phyloP scores from a whole-genome alignment of 169 alveolate species.

The Cryptosporidium viatorum region DNA sequence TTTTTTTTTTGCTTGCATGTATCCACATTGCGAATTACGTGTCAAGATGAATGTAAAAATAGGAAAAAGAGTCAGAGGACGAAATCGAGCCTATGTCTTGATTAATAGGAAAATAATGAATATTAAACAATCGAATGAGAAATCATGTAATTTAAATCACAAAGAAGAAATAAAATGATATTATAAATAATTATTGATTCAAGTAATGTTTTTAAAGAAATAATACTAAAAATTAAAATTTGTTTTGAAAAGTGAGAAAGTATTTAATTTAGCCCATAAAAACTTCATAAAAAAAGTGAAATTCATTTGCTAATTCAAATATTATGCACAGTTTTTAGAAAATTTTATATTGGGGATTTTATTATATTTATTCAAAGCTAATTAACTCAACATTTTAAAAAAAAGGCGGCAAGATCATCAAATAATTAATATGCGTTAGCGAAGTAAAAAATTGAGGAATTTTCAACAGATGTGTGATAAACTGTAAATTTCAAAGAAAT shows the following conservation, averaged over 20 bases:
- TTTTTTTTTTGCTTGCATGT: background rate
- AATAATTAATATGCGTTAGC: constrained; percentile 66
- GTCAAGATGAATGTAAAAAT: background rate
- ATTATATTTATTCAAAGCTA: background rate
- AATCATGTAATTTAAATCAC: background rate
- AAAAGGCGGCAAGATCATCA: constrained; percentile 73
- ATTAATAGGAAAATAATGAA: too few species aligned
- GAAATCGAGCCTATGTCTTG: background rate
- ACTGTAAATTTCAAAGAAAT: constrained; percentile 6
- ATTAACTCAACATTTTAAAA: background rate
- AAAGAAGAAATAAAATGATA: too few species aligned
- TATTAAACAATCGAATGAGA: too few species aligned
- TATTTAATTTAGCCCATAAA: background rate
- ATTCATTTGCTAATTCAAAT: background rate
- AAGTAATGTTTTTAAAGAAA: too few species aligned
- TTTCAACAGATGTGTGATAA: constrained; percentile 1
- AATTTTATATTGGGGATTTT: background rate
- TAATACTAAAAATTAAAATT: too few species aligned
- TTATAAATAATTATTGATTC: too few species aligned
- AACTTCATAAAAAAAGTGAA: background rate
- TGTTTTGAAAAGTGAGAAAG: background rate
- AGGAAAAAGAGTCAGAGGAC: too few species aligned
- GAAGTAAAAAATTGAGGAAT: background rate
- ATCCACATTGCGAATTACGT: background rate
- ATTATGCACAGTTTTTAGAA: background rate